Evolutionary conservation across 2,329 filamentous ascomycete species (phyloP).

Genomic region (Paraconiothyrium brasiliense): DNA sequence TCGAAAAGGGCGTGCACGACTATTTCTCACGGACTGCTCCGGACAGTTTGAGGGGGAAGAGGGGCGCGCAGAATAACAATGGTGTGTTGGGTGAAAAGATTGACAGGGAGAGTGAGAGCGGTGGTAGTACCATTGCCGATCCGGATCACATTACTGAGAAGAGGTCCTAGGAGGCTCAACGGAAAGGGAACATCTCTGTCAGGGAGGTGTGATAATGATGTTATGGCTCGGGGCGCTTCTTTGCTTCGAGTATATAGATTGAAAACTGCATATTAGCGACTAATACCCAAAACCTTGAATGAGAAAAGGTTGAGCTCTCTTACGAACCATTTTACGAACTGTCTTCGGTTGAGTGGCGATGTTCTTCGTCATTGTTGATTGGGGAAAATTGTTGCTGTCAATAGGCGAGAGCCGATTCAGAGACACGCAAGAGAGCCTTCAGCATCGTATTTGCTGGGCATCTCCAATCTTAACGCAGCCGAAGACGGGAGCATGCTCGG

Average conservation of each 20-base stretch:
- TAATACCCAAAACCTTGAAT: constrained; percentile 13
- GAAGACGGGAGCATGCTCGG: too few species aligned
- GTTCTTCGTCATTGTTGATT: background rate
- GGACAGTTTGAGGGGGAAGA: constrained; percentile 12
- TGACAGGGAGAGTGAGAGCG: constrained; percentile 6
- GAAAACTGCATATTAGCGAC: background rate
- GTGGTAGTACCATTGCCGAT: constrained; percentile 2
- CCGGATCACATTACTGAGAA: constrained; percentile 11
- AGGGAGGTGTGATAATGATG: background rate
- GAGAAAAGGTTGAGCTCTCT: constrained; percentile 2
- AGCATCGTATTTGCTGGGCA: too few species aligned
- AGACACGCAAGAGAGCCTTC: too few species aligned
- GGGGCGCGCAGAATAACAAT: constrained; percentile 23
- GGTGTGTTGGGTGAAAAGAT: constrained; percentile 25
- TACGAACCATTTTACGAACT: background rate
- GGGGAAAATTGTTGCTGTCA: too few species aligned
- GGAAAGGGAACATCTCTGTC: background rate
- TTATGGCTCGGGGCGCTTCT: background rate
- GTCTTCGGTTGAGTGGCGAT: background rate
- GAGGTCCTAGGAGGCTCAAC: background rate
- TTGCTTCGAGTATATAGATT: background rate
- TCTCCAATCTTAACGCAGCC: too few species aligned
- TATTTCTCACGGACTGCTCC: constrained; percentile 38
- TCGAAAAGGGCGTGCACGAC: constrained; percentile 42
- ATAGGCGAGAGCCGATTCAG: too few species aligned